Base-by-base conservation (phyloP, 768 basidiomycete genomes). In the Pulveroboletus sp. region DNA sequence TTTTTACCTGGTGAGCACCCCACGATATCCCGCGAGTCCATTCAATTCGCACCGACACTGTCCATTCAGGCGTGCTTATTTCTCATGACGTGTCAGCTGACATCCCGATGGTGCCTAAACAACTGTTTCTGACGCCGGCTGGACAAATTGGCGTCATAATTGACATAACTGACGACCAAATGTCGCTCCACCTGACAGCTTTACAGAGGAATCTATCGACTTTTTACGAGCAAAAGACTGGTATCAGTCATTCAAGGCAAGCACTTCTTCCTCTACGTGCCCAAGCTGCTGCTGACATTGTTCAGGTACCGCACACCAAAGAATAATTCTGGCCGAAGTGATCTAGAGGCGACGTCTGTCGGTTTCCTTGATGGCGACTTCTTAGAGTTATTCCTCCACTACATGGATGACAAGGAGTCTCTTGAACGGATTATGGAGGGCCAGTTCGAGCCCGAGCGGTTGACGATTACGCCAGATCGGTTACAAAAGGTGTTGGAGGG, bases 331-430 rank as follows among this genome's bases (percentile, higher is more conserved):
- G 82, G 85, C 7, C 72, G 74, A 21, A 81, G 76, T 43, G 86
- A 89, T 57, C 72, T 76, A 8, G 78, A 84, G 30, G 58, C 67
- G 26, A 57, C 76, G 1, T 76, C 86, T 2, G 76, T 75, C 36
- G 92, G 91, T 14, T 93, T 96, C 74, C 72, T 96, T 27, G 93
- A 96, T 53, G 93, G 93, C 1, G 86, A 90, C 61, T 88, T 93
- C 55, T 62, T 96, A 17, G 89, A 93, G 65, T 69, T 72, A 17
- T 82, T 87, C 65, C 72, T 85, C 46, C 67, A 66, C 15, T 70
- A 75, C 42, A 62, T 61, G 33, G 64, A 59, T 11, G 69, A 75
- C 17, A 67, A 74, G 1, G 60, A 70, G 6, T 66, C 74, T 21
- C 68, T 81, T n/a, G 65, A 76, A 46, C 68, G 73, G 51, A 78